Percentiles rank a stretch among this genome's conserved stretches.
Conservation (phyloP, 164 flowering plant species). For the Piper betle region DNA sequence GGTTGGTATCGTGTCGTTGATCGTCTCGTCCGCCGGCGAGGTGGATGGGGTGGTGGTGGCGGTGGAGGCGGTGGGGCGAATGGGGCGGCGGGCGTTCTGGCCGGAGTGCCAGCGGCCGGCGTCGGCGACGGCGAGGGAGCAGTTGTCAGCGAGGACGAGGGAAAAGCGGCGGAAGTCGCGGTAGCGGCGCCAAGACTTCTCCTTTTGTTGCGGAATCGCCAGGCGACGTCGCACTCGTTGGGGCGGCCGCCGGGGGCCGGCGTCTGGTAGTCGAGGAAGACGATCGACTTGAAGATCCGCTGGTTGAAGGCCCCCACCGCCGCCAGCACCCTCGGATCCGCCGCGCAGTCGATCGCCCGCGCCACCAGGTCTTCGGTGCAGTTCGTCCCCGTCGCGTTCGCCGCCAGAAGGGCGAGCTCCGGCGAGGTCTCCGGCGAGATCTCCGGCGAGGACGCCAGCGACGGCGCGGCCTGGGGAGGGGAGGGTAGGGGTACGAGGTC, state of each 20-base stretch:
- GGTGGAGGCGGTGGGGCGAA: slow-evolving; percentile 25
- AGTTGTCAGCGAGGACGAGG: slow-evolving; percentile 48
- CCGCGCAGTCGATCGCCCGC: slow-evolving; percentile 49
- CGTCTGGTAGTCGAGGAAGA: slow-evolving; percentile 60
- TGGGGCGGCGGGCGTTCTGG: slow-evolving; percentile 58
- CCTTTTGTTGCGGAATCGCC: slow-evolving; percentile 89
- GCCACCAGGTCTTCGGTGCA: slow-evolving; percentile 1
- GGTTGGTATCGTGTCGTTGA: slow-evolving; percentile 74
- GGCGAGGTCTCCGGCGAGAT: not conserved
- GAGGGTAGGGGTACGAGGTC: slow-evolving; percentile 22
- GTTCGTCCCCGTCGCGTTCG: too few species aligned
- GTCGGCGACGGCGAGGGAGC: slow-evolving; percentile 34
- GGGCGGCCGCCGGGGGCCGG: slow-evolving; percentile 70
- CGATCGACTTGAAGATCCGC: slow-evolving; percentile 50
- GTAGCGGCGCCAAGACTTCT: slow-evolving; percentile 88
- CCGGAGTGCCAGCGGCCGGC: slow-evolving; percentile 83
- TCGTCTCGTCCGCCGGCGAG: slow-evolving; percentile 39
- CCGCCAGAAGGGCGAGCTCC: not conserved
- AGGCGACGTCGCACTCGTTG: slow-evolving; percentile 73
- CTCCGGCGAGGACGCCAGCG: not conserved
- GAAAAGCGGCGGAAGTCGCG: slow-evolving; percentile 81
- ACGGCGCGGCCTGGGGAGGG: not conserved
- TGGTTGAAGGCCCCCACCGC: slow-evolving; percentile 67
- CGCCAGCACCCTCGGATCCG: slow-evolving; percentile 51
- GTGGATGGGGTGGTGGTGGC: slow-evolving; percentile 19